phyloP scores from a whole-genome alignment of 2,329 filamentous ascomycete species.

The Arthrobotrys conoides region DNA sequence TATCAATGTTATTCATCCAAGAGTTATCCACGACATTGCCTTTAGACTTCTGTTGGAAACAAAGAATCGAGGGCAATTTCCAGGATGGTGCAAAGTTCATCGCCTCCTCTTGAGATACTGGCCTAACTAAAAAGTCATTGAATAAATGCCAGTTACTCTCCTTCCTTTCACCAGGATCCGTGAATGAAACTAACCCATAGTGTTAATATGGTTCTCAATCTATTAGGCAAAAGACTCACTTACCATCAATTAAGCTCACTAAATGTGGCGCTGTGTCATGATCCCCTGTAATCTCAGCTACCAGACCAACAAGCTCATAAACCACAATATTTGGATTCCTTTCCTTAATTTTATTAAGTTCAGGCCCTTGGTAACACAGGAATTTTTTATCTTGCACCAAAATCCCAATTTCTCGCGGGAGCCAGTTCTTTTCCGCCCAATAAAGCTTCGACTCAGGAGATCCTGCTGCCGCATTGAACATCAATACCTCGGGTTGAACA shows the following conservation, averaged over 20 bases:
- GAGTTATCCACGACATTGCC: slow-evolving; percentile 86
- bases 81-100: slow-evolving; percentile 89
- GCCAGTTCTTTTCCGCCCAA: slow-evolving; percentile 90
- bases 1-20: slow-evolving; percentile 89
- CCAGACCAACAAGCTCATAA: slow-evolving; percentile 91
- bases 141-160: slow-evolving; percentile 92
- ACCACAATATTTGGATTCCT: slow-evolving; percentile 81
- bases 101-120: slow-evolving; percentile 84
- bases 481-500: slow-evolving; percentile 82
- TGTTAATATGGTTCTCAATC: not conserved
- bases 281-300: slow-evolving; percentile 88
- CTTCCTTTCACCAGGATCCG: slow-evolving; percentile 73
- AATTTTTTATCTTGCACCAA: slow-evolving; percentile 92
- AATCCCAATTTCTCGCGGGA: slow-evolving; percentile 93
- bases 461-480: slow-evolving; percentile 83
- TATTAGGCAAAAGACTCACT: slow-evolving; percentile 54
- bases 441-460: slow-evolving; percentile 81
- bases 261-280: slow-evolving; percentile 90
- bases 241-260: slow-evolving; percentile 90
- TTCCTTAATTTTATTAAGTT: slow-evolving; percentile 83
- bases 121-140: slow-evolving; percentile 94
- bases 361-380: slow-evolving; percentile 93
- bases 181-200: slow-evolving; percentile 73
- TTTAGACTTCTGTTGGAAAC: slow-evolving; percentile 85
- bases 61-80: slow-evolving; percentile 91